Base-by-base conservation (phyloP, 306 rosid genomes). In the Begonia fuchsioides region DNA sequence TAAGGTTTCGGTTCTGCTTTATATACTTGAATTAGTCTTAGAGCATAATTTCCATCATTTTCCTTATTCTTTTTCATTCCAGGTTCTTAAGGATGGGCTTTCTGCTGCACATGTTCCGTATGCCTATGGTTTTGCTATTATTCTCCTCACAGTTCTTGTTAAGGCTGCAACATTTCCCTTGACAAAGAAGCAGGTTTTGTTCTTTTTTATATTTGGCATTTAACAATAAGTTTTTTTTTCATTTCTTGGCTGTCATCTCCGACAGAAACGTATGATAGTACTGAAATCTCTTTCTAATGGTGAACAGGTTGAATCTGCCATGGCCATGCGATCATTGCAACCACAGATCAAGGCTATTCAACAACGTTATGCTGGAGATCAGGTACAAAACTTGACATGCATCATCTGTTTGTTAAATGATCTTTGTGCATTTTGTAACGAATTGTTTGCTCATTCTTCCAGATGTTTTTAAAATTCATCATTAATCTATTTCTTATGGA, bases 71-170 rank as follows among this genome's bases (percentile, higher is more conserved):
- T 13, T 11, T n/a, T 16, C 14, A 16, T 60, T 67, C 9, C 79
- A 86, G 95, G 76, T 92, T 57, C 74, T 92, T 41, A 77, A 92
- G 68, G 86, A 76, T 47, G 98, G 96, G 47, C 86, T 92, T 35
- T 82, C 93, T 50, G 12, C 81, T 58, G 32, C 80, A 51, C 94
- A 92, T 64, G 88, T 72, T 44, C 96, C 98, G 1, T 92, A 92
- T 56, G 69, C 94, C 10, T 86, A 92, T 80, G 98, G 98, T 38
- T 92, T 92, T 67, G 94, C 98, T 13, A 92, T 92, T 68, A 86
- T 92, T 60, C 76, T 86, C 14, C 93, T 86, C 39, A 86, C 95
- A 1, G 59, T 86, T 76, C 70, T 86, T 43, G 93, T 86, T 32
- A 86, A 86, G 71, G 95, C 83, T 56, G 83, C 75, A 39, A 86